Evolutionary conservation across 768 basidiomycete species (phyloP).

Genomic region (Boletus rufocinnamomeus): DNA sequence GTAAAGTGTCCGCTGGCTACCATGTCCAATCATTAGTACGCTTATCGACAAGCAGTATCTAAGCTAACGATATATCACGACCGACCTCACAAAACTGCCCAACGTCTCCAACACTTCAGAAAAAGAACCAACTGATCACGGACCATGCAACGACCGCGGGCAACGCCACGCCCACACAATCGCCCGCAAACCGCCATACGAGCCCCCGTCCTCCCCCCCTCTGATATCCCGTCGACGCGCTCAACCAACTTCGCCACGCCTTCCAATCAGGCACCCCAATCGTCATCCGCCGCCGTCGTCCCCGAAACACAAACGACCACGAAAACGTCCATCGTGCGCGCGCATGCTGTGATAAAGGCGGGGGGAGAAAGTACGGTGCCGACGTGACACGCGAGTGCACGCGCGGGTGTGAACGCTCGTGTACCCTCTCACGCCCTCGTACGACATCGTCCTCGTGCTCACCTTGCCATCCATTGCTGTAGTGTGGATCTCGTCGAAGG

Average conservation of each 20-base stretch:
- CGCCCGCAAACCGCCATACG: conserved; percentile 38
- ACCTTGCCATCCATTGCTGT: conserved; percentile 35
- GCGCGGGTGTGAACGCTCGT: neutral
- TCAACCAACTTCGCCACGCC: conserved; percentile 14
- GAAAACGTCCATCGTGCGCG: conserved; percentile 38
- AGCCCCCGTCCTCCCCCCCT: conserved; percentile 34
- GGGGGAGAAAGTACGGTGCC: conserved; percentile 41
- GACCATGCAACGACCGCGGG: conserved; percentile 30
- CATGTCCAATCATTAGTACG: conserved; percentile 5
- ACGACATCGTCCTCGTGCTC: conserved; percentile 15
- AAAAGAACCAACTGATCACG: conserved; percentile 33
- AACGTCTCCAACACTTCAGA: conserved; percentile 14
- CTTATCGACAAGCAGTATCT: neutral
- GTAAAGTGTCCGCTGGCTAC: too few species aligned
- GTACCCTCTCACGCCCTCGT: neutral
- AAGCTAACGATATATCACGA: neutral
- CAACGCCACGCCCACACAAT: conserved; percentile 37
- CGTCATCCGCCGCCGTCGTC: conserved; percentile 56
- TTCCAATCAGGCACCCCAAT: conserved; percentile 44
- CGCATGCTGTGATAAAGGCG: conserved; percentile 32
- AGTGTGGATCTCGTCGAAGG: conserved; percentile 39
- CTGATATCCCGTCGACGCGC: conserved; percentile 12
- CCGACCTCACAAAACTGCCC: too few species aligned
- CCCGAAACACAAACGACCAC: conserved; percentile 57
- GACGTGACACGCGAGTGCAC: neutral